phyloP scores from a whole-genome alignment of 2,329 filamentous ascomycete genomes.

The Huntiella abstrusa region DNA sequence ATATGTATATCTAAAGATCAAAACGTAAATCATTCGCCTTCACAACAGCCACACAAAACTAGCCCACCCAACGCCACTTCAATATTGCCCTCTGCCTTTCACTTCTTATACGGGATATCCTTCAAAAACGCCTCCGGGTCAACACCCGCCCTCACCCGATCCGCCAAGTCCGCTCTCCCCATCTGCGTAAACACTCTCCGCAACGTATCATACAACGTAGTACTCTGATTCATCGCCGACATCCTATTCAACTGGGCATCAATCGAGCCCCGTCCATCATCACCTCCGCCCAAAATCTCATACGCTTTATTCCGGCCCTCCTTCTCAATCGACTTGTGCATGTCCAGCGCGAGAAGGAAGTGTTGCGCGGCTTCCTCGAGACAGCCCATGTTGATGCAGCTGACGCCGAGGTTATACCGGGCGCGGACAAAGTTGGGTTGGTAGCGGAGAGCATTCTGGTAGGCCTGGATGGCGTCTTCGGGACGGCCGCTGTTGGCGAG shows the following conservation, averaged over 20 bases:
- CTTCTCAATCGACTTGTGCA: conserved; percentile 87
- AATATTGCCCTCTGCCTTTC: neutral
- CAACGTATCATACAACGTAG: conserved; percentile 88
- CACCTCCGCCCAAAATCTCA: conserved; percentile 52
- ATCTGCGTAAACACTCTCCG: conserved; percentile 92
- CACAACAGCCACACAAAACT: conserved; percentile 1
- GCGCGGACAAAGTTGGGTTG: conserved; percentile 94
- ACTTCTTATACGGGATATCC: conserved; percentile 43
- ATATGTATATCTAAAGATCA: neutral
- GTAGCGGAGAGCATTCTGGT: conserved; percentile 76
- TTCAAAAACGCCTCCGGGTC: conserved; percentile 79
- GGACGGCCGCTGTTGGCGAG: conserved; percentile 84
- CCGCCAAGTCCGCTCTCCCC: conserved; percentile 71
- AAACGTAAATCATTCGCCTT: neutral
- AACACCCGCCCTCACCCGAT: conserved; percentile 74
- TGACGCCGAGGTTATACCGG: conserved; percentile 89
- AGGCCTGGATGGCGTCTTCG: conserved; percentile 92
- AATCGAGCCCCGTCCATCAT: conserved; percentile 17
- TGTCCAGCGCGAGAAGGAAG: conserved; percentile 73
- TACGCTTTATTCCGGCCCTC: conserved; percentile 67
- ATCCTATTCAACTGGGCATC: conserved; percentile 70
- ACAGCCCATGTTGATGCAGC: conserved; percentile 94
- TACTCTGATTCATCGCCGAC: conserved; percentile 89
- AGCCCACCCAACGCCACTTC: neutral
- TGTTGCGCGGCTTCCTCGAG: conserved; percentile 86